Percentiles rank a stretch among this genome's conserved stretches.
Evolutionary conservation across 1,284 basidiomycete species (phyloP).

Genomic region (Trametes polyzona): DNA sequence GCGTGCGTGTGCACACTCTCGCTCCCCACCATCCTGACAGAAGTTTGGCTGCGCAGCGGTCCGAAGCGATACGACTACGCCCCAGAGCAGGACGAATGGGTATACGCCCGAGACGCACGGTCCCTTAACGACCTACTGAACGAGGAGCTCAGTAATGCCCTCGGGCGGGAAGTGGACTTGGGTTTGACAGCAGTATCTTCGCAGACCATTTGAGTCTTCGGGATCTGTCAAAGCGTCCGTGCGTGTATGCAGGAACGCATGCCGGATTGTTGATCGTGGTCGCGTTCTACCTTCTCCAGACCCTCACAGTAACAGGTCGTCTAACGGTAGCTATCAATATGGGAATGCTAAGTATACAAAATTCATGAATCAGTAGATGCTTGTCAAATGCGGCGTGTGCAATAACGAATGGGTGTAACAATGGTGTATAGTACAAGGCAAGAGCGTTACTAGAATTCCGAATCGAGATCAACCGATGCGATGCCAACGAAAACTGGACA

Average conservation of each 20-base stretch:
- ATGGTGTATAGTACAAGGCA: too few relatives aligned
- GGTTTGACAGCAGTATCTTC: slow-evolving; percentile 27
- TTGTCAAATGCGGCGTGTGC: too few relatives aligned
- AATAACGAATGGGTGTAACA: too few relatives aligned
- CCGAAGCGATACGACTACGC: slow-evolving; percentile 89
- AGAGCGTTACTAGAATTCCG: too few relatives aligned
- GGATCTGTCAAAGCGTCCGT: not conserved
- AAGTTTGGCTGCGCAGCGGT: slow-evolving; percentile 54
- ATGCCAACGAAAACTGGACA: too few relatives aligned
- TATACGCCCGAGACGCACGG: slow-evolving; percentile 73
- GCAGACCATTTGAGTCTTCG: slow-evolving; percentile 9
- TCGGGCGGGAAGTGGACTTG: slow-evolving; percentile 36
- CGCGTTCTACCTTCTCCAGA: not conserved
- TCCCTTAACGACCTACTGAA: slow-evolving; percentile 72
- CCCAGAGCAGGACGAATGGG: slow-evolving; percentile 64
- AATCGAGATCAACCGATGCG: too few relatives aligned
- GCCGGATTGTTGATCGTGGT: not conserved
- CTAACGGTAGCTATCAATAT: too few relatives aligned
- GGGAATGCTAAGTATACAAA: not conserved
- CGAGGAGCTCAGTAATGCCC: slow-evolving; percentile 55
- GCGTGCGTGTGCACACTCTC: slow-evolving; percentile 1
- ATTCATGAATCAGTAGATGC: too few relatives aligned
- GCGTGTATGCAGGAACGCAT: not conserved
- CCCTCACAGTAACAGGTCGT: too few relatives aligned
- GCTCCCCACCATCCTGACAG: not conserved